Base-by-base conservation (phyloP, 345 rosid genomes). In the Turnera subulata region DNA sequence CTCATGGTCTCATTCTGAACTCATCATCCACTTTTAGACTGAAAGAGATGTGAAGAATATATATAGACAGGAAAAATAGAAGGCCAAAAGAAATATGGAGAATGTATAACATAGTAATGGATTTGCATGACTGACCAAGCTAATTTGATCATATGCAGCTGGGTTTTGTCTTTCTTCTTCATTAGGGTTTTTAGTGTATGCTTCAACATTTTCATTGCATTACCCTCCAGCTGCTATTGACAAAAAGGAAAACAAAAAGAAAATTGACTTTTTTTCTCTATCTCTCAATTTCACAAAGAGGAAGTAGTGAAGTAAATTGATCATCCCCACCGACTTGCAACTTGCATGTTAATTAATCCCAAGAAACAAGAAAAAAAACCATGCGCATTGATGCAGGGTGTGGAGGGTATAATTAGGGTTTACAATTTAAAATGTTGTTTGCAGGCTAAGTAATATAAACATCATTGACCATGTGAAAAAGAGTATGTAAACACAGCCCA, bases 351-450 rank as follows among this genome's bases (percentile, higher is more conserved):
- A n/a, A n/a, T n/a, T n/a, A 42, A 46, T 38, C 33, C 64, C 42
- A n/a, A n/a, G n/a, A n/a, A n/a, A n/a, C 39, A 65, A 58, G 21
- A 26, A 46, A 55, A 56, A 12, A 18, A 18, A 50, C 52, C 72
- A 59, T 55, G 70, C 59, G 68, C 72, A 55, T 52, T 49, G 45
- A 59, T 69, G 51, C 50, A 43, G 20, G 25, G 17, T 71, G 40
- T n/a, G 61, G 74, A 42, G 11, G 46, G 54, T 57, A 71, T 72
- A 66, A 72, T 69, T 61, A 63, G 62, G 72, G 69, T 63, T 63
- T 32, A 43, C 46, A 50, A 50, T 23, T 64, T 60, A 62, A 58
- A 48, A 57, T 47, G 56, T 61, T 72, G 73, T 63, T 67, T 64
- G 69, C 53, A 56, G 49, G 26, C 23, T 59, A 66, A 58, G 62